These are phyloP conservation scores for Talaromyces atroroseus DNA, from an alignment of 2,329 filamentous ascomycete genomes.

Conservation along the genomic window DNA sequence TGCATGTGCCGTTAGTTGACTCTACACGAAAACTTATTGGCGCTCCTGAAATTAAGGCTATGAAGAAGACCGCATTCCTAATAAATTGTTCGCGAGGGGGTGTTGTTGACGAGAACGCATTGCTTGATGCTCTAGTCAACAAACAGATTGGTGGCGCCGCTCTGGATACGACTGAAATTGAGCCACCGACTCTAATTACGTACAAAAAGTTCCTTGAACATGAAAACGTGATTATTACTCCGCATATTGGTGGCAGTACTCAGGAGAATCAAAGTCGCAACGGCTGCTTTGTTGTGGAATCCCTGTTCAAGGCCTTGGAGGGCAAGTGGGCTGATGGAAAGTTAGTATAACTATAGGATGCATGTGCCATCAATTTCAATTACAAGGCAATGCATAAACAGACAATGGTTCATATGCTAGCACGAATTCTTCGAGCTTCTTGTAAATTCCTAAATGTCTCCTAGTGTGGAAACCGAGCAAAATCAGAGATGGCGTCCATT, in stretches of 20 bases:
- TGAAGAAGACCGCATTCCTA: slow-evolving; percentile 33
- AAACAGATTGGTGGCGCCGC: slow-evolving; percentile 31
- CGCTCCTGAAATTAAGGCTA: slow-evolving; percentile 22
- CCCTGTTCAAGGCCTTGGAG: background rate
- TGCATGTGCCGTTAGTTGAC: slow-evolving; percentile 29
- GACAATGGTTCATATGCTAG: too few relatives aligned
- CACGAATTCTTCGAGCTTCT: too few relatives aligned
- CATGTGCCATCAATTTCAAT: too few relatives aligned
- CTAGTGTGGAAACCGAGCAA: too few relatives aligned
- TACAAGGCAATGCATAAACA: too few relatives aligned
- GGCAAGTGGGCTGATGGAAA: slow-evolving; percentile 20
- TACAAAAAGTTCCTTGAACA: slow-evolving; percentile 26
- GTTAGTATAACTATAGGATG: too few relatives aligned
- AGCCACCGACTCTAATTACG: slow-evolving; percentile 29
- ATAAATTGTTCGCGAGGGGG: slow-evolving; percentile 29
- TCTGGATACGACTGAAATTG: slow-evolving; percentile 31
- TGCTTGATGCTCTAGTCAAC: slow-evolving; percentile 24
- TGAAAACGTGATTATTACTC: slow-evolving; percentile 29
- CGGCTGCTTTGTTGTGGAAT: background rate
- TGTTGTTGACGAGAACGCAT: slow-evolving; percentile 29
- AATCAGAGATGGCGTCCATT: too few relatives aligned
- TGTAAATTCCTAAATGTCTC: too few relatives aligned
- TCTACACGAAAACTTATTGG: slow-evolving; percentile 27
- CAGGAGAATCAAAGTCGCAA: background rate
- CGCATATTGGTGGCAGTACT: background rate